phyloP scores from a whole-genome alignment of 2,329 filamentous ascomycete genomes.

The Pseudocercospora cruenta region DNA sequence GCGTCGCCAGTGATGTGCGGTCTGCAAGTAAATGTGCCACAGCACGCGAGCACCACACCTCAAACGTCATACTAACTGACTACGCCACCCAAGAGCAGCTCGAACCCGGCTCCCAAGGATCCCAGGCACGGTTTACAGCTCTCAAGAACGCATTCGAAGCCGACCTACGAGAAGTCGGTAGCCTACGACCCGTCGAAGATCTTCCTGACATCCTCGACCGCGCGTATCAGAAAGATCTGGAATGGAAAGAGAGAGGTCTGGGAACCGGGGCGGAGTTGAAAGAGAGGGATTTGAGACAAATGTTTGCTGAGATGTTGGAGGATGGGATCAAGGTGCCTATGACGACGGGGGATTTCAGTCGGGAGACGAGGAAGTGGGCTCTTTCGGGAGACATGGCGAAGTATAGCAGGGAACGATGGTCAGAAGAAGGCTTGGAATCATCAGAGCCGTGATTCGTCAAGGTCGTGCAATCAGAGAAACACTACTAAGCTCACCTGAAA shows the following conservation, averaged over 20 bases:
- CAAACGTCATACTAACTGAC: background rate
- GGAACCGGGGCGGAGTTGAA: slow-evolving; percentile 10
- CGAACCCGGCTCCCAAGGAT: background rate
- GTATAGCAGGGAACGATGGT: background rate
- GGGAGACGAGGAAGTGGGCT: background rate
- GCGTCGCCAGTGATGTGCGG: slow-evolving; percentile 13
- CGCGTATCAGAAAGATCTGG: slow-evolving; percentile 29
- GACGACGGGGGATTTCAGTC: slow-evolving; percentile 21
- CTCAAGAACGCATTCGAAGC: slow-evolving; percentile 2
- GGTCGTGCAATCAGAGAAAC: no score
- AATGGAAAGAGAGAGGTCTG: slow-evolving; percentile 27
- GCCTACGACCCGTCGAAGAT: slow-evolving; percentile 17
- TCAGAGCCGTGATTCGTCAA: no score
- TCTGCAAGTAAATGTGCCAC: background rate
- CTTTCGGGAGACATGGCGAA: background rate
- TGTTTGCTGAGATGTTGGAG: slow-evolving; percentile 28
- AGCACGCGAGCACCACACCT: background rate
- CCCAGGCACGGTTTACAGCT: background rate
- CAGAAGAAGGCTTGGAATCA: no score
- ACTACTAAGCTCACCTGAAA: no score
- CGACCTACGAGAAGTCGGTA: slow-evolving; percentile 17
- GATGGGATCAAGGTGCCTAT: slow-evolving; percentile 32
- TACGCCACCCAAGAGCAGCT: slow-evolving; percentile 2
- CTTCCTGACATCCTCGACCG: slow-evolving; percentile 27
- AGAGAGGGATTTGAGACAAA: background rate